Base-by-base conservation (phyloP, 1,284 basidiomycete genomes). In the Peniophora sp. region DNA sequence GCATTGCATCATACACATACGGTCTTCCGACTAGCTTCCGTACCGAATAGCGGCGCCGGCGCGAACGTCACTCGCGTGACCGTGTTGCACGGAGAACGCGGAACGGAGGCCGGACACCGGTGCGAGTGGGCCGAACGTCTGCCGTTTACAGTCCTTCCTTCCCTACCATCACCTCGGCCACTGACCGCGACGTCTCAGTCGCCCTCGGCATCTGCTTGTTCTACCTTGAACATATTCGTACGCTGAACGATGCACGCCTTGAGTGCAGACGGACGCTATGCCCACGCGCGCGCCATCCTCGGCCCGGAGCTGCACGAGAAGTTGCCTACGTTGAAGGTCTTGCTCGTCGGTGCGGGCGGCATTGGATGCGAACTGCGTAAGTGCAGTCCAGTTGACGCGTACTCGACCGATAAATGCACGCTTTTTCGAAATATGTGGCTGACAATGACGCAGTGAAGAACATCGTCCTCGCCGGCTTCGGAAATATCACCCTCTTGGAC, bases 331-430 rank as follows among this genome's bases (percentile, higher is more conserved):
- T 85, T 86, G 1, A 88, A 77, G 52, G 81, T 97, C 27, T 73
- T 98, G 54, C 78, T 97, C n/a, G 93, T 98, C 32, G 95, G 95
- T 24, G 94, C 94, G 20, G 95, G 95, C 51, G 95, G 95, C 0
- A 99, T 99, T 63, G 96, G 97, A 2, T 98, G 96, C 65, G 97
- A 99, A 72, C 79, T 99, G 14, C 68, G 92, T 93, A 63, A 64
- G 89, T 81, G 0, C 41, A 8, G 15, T n/a, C 15, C 5, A 5
- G 6, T 41, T n/a, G 37, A 41, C 37, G 15, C 37, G 37, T 20
- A 10, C n/a, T 10, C 34, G 10, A 36, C 10, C 34, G 34, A 36
- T 36, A 41, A n/a, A 14, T 5, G 11, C 20, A 18, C 39, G 12
- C 20, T 41, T 47, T 22, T 43, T 47, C 34, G 10, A 10, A 32